Evolutionary conservation across 163 green algal genomes (phyloP), one percentile per base, ranked within the genome.

Genomic region (Scenedesmus sp.): DNA sequence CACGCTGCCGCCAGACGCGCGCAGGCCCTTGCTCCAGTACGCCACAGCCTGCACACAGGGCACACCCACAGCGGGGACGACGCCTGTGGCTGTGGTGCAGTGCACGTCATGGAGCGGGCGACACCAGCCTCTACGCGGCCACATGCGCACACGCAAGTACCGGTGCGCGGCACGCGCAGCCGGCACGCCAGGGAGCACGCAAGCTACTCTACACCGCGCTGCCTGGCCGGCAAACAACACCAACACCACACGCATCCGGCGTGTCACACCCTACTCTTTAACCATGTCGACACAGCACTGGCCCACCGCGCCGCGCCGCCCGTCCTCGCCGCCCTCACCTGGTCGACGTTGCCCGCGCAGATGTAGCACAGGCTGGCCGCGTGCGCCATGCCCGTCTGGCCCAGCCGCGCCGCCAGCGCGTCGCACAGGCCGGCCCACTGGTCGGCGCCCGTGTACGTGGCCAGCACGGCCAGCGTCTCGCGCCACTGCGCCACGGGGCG

Each of bases 401-500:
- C 90, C 70, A 99, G 94, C 10, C 94, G 92, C 2, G 61, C 85
- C 1, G 95, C 97, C 44, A 99, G 95, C 51, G 93, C 93, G 35
- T 96, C 94, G 68, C 95, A 97, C 89, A 99, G 94, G 1, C 33
- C 88, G 70, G 92, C 70, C 92, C 97, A 99, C 88, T 97, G 94
- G 53, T 92, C 89, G 1, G 89, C 37, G 61, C 88, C 92, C 1
- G 94, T 96, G 94, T 99, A 99, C 7, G 97, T 99, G 40, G 95
- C 92, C 85, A 99, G 97, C 92, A 99, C 93, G 20, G 98, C 98
- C 72, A 99, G 94, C 30, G 98, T 99, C 93, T 99, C 98, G 10
- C 94, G 93, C 98, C 98, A 99, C 40, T 95, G 92, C 9, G 92
- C 90, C 12, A 98, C 94, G 0, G 97, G 97, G 7, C 97, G 96